Base-by-base conservation (phyloP, 306 rosid species). In the Geum urbanum region DNA sequence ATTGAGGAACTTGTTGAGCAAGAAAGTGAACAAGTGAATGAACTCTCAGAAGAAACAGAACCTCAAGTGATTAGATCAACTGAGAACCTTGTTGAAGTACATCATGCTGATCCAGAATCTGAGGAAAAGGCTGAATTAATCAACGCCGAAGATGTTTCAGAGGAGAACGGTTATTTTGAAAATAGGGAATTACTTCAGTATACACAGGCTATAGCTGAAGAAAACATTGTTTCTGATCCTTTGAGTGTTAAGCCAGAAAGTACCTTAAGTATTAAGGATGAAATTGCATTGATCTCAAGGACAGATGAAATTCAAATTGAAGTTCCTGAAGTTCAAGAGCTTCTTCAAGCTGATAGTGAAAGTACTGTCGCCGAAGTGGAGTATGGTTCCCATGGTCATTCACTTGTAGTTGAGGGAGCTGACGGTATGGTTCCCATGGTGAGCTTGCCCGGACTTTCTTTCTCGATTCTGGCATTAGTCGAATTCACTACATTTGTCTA, bases 391-490 rank as follows among this genome's bases (percentile, higher is more conserved):
- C 27, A 24, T 24, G 27, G 27, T 24, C 27, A 24, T 24, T 0
- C 27, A 24, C 16, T 73, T 41, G 59, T 59, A 48, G 54, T 46
- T 20, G 16, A 35, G 22, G 51, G 58, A 13, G 44, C 55, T 13
- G 58, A 47, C 57, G 6, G 37, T 37, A 39, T 5, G 45, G 19
- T 63, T 8, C 56, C 63, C 9, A 45, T 45, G 41, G 56, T 43
- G 74, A 69, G 55, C 53, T 32, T 76, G 55, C 24, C 71, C 46
- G 81, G 74, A 55, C 73, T 78, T 69, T 46, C 76, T 66, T 58
- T 76, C 19, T 74, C 77, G 70, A 80, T 81, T 66, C n/a, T 77
- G n/a, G 19, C 73, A 70, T 45, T 80, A 12, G 69, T 86, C 63
- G 85, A 78, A 59, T 78, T 75, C 46, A 53, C 84, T 44, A 63